Evolutionary conservation across 2,329 filamentous ascomycete species (phyloP).

Genomic region (Nothophoma quercina): DNA sequence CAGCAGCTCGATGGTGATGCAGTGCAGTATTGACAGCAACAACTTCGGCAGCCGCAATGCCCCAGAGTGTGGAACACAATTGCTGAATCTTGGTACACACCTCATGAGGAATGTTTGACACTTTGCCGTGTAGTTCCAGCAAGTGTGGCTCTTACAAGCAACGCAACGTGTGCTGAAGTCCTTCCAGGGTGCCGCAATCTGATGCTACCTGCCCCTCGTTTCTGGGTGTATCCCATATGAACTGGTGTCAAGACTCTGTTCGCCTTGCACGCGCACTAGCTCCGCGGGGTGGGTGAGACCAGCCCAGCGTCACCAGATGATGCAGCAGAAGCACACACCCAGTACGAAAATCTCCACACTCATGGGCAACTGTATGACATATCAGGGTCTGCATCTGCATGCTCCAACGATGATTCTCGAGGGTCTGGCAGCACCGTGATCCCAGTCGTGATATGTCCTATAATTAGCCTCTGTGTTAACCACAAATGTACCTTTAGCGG

Average conservation of each 20-base stretch:
- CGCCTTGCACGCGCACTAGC: background rate
- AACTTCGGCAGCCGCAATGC: constrained; percentile 4
- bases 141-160: background rate
- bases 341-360: too few relatives aligned
- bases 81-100: constrained; percentile 2
- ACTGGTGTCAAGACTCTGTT: background rate
- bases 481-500: constrained; percentile 3
- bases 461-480: constrained; percentile 35
- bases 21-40: constrained; percentile 6
- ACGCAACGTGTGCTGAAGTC: background rate
- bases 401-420: constrained; percentile 3
- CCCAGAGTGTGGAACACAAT: constrained; percentile 2
- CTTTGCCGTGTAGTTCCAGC: background rate
- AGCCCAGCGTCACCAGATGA: background rate
- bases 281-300: constrained; percentile 10
- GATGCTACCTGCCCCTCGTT: constrained; percentile 4
- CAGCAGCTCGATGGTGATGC: constrained; percentile 8
- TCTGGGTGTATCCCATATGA: background rate
- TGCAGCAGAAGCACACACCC: background rate
- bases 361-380: background rate
- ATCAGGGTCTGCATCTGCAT: constrained; percentile 10
- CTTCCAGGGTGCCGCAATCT: background rate
- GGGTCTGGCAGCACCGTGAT: constrained; percentile 8
- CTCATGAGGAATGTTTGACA: background rate
- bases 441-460: constrained; percentile 32